These are phyloP conservation scores for Gardenia jasminoides DNA, from an alignment of 257 asterid genomes.

Conservation along the genomic window DNA sequence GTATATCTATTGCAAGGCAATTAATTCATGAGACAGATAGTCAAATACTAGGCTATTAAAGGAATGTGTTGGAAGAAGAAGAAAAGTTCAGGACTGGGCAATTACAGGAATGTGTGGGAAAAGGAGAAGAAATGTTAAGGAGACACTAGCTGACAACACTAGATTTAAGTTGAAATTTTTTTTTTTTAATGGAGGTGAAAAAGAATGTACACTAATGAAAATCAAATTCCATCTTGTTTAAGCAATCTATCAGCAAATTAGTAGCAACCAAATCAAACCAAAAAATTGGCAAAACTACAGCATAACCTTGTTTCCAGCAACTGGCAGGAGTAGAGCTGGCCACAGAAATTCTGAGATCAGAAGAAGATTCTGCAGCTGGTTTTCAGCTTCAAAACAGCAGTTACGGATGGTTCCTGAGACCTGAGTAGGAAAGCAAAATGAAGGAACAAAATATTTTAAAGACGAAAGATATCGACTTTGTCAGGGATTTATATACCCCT, in stretches of 20 bases:
- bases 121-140: background rate
- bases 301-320: slow-evolving; percentile 90
- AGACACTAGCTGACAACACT: background rate
- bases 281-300: background rate
- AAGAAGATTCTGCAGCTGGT: slow-evolving; percentile 77
- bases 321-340: slow-evolving; percentile 94
- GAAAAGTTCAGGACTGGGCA: background rate
- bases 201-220: background rate
- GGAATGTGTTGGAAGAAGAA: background rate
- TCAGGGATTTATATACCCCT: slow-evolving; percentile 55
- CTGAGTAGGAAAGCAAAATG: slow-evolving; percentile 31
- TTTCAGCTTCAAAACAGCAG: slow-evolving; percentile 96
- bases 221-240: background rate
- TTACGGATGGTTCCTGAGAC: slow-evolving; percentile 94
- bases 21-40: background rate
- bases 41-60: background rate
- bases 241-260: background rate
- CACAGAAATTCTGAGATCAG: slow-evolving; percentile 87
- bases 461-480: background rate
- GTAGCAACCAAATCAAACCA: background rate
- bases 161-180: background rate
- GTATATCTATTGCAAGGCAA: slow-evolving; percentile 54
- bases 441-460: background rate
- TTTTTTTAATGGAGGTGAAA: background rate
- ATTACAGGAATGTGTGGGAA: too few species aligned